phyloP scores from a whole-genome alignment of 2,329 filamentous ascomycete species.

The Xylariaceae sp. region DNA sequence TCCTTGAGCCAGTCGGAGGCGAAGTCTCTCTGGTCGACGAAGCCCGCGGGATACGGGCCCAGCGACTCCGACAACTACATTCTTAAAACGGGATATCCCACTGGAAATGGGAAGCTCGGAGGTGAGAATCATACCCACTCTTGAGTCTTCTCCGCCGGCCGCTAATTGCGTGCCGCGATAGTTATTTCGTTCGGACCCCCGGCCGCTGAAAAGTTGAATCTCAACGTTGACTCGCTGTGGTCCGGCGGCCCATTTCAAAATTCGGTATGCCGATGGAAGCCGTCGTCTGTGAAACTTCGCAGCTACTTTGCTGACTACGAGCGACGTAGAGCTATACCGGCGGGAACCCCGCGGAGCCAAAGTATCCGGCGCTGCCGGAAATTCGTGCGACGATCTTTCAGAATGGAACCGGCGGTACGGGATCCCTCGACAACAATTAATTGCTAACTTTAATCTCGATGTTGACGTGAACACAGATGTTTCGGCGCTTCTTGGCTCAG shows the following conservation, averaged over 20 bases:
- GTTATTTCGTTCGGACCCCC: slow-evolving; percentile 43
- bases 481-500: slow-evolving; percentile 10
- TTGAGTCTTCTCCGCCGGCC: background rate
- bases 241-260: slow-evolving; percentile 47
- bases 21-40: slow-evolving; percentile 21
- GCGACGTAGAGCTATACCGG: slow-evolving; percentile 37
- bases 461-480: slow-evolving; percentile 10
- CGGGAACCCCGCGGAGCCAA: slow-evolving; percentile 40
- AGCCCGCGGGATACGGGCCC: slow-evolving; percentile 20
- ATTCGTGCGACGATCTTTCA: slow-evolving; percentile 46
- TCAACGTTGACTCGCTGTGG: slow-evolving; percentile 50
- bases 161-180: slow-evolving; percentile 8
- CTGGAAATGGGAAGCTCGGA: slow-evolving; percentile 48
- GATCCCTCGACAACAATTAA: background rate
- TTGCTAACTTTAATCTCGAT: background rate
- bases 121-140: slow-evolving; percentile 28
- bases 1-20: slow-evolving; percentile 5
- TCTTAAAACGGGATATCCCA: slow-evolving; percentile 39
- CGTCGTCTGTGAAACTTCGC: background rate
- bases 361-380: slow-evolving; percentile 36
- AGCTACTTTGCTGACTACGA: background rate
- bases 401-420: slow-evolving; percentile 45
- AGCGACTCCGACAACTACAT: slow-evolving; percentile 22
- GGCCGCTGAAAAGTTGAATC: slow-evolving; percentile 39
- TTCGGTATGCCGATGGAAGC: slow-evolving; percentile 28